Evolutionary conservation across 768 basidiomycete genomes (phyloP).

Genomic region (Gautieria morchelliformis): DNA sequence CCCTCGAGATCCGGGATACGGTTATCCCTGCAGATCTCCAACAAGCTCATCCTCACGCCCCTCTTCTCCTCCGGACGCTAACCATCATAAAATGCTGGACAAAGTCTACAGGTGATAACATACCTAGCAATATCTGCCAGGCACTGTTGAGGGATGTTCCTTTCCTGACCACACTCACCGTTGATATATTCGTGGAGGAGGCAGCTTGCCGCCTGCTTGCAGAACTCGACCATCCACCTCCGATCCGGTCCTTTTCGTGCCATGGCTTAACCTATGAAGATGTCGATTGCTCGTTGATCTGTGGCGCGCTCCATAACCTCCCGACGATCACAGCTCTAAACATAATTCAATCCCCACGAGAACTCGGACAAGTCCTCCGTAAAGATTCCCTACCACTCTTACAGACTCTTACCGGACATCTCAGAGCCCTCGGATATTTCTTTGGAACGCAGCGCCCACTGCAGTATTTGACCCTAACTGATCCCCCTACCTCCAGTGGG

Average conservation of each 20-base stretch:
- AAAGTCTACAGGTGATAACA: background rate
- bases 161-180: background rate
- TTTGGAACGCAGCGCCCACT: background rate
- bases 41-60: background rate
- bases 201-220: background rate
- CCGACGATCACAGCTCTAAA: background rate
- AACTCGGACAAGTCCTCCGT: background rate
- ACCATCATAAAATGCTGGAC: slow-evolving; percentile 4
- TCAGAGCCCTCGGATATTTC: background rate
- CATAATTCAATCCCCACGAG: background rate
- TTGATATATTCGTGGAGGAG: slow-evolving; percentile 1
- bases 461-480: slow-evolving; percentile 3
- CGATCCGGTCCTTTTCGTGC: background rate
- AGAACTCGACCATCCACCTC: background rate
- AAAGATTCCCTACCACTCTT: background rate
- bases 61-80: slow-evolving; percentile 1
- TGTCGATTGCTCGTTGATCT: background rate
- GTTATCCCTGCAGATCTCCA: background rate
- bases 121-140: background rate
- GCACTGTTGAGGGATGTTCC: slow-evolving; percentile 1
- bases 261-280: background rate
- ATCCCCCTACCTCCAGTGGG: background rate
- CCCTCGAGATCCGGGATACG: slow-evolving; percentile 1
- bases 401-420: background rate
- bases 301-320: background rate